Conservation (phyloP, 2,329 filamentous ascomycete species). For the Xylariaceae sp. region DNA sequence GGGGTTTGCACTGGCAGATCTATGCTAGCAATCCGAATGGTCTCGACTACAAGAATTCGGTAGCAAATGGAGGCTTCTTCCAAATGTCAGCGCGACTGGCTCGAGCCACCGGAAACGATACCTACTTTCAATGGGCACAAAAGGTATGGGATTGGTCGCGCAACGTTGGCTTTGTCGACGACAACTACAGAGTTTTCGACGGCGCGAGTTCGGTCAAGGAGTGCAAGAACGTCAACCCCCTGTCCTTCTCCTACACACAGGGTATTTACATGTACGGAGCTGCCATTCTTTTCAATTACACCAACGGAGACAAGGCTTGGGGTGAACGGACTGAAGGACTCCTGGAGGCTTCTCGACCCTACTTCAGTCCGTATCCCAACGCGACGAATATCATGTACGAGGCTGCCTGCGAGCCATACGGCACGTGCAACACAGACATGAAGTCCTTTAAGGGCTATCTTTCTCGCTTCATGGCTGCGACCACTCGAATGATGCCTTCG, state of each 20-base stretch:
- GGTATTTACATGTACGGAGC: slow-evolving; percentile 63
- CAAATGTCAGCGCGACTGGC: slow-evolving; percentile 72
- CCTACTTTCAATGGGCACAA: slow-evolving; percentile 61
- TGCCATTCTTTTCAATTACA: slow-evolving; percentile 59
- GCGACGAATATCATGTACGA: slow-evolving; percentile 60
- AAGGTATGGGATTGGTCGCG: slow-evolving; percentile 63
- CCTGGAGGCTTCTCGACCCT: slow-evolving; percentile 43
- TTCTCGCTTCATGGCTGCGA: slow-evolving; percentile 58
- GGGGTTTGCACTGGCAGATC: slow-evolving; percentile 79
- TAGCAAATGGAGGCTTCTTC: slow-evolving; percentile 79
- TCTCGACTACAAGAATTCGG: slow-evolving; percentile 76
- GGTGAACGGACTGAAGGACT: slow-evolving; percentile 46
- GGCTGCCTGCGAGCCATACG: slow-evolving; percentile 56
- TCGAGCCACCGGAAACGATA: slow-evolving; percentile 61
- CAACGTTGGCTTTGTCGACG: slow-evolving; percentile 52
- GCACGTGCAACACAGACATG: slow-evolving; percentile 58
- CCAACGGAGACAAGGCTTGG: slow-evolving; percentile 48
- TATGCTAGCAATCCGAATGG: slow-evolving; percentile 67
- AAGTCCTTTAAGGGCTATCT: slow-evolving; percentile 65
- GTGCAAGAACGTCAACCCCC: slow-evolving; percentile 48
- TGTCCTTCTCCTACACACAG: slow-evolving; percentile 61
- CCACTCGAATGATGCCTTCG: slow-evolving; percentile 51
- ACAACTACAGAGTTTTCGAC: slow-evolving; percentile 54
- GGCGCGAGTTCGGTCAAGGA: slow-evolving; percentile 52
- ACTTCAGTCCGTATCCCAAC: slow-evolving; percentile 48